Percentiles rank a stretch among this genome's conserved stretches.
Conservation (phyloP, 805 yeast genomes). For the Allodekkera sacchari region DNA sequence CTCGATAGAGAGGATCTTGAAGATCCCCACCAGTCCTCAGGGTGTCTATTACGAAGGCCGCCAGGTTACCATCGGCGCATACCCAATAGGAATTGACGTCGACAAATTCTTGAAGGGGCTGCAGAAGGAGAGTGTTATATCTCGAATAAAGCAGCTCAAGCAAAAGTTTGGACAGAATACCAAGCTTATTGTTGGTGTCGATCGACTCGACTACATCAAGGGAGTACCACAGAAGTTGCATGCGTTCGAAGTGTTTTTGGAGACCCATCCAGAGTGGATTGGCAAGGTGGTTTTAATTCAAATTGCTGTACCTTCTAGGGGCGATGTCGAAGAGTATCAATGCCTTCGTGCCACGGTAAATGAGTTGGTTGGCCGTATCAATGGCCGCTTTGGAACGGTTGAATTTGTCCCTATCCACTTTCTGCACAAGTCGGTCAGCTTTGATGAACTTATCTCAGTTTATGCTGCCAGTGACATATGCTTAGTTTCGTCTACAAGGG, state of each 20-base stretch:
- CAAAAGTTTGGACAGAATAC: slow-evolving; percentile 59
- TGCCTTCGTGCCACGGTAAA: slow-evolving; percentile 88
- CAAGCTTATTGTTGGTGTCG: slow-evolving; percentile 93
- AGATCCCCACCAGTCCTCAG: slow-evolving; percentile 80
- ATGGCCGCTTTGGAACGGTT: slow-evolving; percentile 92
- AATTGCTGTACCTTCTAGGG: slow-evolving; percentile 95
- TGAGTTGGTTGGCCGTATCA: slow-evolving; percentile 92
- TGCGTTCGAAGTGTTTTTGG: slow-evolving; percentile 87
- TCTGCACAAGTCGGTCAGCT: slow-evolving; percentile 85
- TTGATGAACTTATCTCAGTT: slow-evolving; percentile 83
- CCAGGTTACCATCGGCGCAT: slow-evolving; percentile 83
- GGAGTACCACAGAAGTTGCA: slow-evolving; percentile 97
- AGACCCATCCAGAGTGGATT: slow-evolving; percentile 95
- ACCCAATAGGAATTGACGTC: slow-evolving; percentile 98
- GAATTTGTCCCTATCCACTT: slow-evolving; percentile 98
- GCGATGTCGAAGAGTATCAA: slow-evolving; percentile 97
- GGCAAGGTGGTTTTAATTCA: slow-evolving; percentile 95
- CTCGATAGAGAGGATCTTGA: slow-evolving; percentile 75
- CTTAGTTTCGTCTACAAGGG: slow-evolving; percentile 88
- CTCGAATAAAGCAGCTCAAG: slow-evolving; percentile 56
- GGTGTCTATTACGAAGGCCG: slow-evolving; percentile 76
- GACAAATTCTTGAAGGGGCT: slow-evolving; percentile 82
- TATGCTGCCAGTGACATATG: slow-evolving; percentile 86
- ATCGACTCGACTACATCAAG: slow-evolving; percentile 90
- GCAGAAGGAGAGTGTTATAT: slow-evolving; percentile 49